These are phyloP conservation scores for Ramalina intermedia DNA, from an alignment of 495 filamentous ascomycete genomes.

Conservation along the genomic window DNA sequence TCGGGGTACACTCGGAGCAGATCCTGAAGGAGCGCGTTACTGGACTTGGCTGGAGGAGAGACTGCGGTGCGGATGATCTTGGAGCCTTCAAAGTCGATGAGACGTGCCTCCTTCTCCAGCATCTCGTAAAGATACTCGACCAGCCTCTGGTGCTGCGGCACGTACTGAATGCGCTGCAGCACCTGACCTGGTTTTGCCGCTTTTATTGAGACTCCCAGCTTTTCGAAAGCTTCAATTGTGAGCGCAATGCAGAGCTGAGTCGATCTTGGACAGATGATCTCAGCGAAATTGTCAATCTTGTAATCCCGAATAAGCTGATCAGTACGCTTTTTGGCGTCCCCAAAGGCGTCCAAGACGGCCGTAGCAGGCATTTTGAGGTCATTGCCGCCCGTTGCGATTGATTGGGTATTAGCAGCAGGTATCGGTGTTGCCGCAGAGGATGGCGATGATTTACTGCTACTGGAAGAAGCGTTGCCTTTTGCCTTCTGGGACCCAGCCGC, in stretches of 20 bases:
- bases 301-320: slow-evolving; percentile 27
- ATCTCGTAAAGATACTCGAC: slow-evolving; percentile 27
- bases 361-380: slow-evolving; percentile 15
- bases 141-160: slow-evolving; percentile 21
- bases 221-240: slow-evolving; percentile 30
- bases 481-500: too few relatives aligned
- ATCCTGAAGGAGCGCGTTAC: slow-evolving; percentile 22
- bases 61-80: slow-evolving; percentile 27
- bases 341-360: slow-evolving; percentile 20
- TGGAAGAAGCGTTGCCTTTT: too few relatives aligned
- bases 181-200: slow-evolving; percentile 20
- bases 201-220: slow-evolving; percentile 23
- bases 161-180: slow-evolving; percentile 21
- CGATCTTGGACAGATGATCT: slow-evolving; percentile 15
- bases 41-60: slow-evolving; percentile 20
- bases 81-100: slow-evolving; percentile 23
- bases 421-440: too few relatives aligned
- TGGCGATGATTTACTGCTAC: too few relatives aligned
- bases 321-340: slow-evolving; percentile 20
- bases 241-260: slow-evolving; percentile 26
- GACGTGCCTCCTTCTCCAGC: slow-evolving; percentile 26
- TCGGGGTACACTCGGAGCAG: slow-evolving; percentile 26
- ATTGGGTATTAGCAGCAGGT: too few relatives aligned
- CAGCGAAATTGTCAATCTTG: slow-evolving; percentile 20
- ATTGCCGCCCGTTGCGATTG: slow-evolving; percentile 1